A percentile compares a stretch with the other conserved stretches of the same genome.
These are phyloP conservation scores for Syzygium oleosum DNA, from an alignment of 345 rosid species.

Conservation along the genomic window DNA sequence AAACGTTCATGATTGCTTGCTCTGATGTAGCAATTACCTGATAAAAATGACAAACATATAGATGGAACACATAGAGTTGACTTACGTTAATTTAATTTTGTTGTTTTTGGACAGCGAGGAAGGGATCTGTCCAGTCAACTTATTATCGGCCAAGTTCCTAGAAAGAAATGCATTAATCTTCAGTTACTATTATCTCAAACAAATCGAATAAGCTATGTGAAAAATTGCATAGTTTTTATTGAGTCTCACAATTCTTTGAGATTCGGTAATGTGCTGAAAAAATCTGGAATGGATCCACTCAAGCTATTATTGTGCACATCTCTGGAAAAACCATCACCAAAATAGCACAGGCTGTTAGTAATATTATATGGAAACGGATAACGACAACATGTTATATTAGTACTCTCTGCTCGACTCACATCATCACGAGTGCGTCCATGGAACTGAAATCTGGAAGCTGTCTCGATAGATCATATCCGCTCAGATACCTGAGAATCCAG, in stretches of 20 bases:
- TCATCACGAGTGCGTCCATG: slow-evolving; percentile 29
- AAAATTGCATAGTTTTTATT: background rate
- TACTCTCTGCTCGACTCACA: slow-evolving; percentile 10
- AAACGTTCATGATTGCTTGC: background rate
- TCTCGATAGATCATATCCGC: slow-evolving; percentile 22
- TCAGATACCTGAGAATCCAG: slow-evolving; percentile 2
- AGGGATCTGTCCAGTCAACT: slow-evolving; percentile 19
- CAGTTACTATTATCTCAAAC: background rate
- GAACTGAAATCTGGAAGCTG: slow-evolving; percentile 38
- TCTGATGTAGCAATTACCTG: background rate
- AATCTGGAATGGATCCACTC: slow-evolving; percentile 20
- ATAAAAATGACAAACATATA: background rate
- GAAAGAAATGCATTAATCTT: background rate
- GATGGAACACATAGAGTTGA: background rate
- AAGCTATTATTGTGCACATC: slow-evolving; percentile 32
- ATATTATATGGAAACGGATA: background rate
- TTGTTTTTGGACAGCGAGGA: slow-evolving; percentile 19
- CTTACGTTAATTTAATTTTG: slow-evolving; percentile 25
- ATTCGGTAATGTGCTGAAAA: slow-evolving; percentile 21
- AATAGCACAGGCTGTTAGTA: background rate
- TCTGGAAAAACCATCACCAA: slow-evolving; percentile 7
- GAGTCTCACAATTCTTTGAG: slow-evolving; percentile 23
- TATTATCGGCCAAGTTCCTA: slow-evolving; percentile 26
- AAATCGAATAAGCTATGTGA: background rate
- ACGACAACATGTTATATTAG: background rate